A percentile compares a stretch with the other conserved stretches of the same genome.
phyloP scores from a whole-genome alignment of 257 asterid species.

The Vinca minor region DNA sequence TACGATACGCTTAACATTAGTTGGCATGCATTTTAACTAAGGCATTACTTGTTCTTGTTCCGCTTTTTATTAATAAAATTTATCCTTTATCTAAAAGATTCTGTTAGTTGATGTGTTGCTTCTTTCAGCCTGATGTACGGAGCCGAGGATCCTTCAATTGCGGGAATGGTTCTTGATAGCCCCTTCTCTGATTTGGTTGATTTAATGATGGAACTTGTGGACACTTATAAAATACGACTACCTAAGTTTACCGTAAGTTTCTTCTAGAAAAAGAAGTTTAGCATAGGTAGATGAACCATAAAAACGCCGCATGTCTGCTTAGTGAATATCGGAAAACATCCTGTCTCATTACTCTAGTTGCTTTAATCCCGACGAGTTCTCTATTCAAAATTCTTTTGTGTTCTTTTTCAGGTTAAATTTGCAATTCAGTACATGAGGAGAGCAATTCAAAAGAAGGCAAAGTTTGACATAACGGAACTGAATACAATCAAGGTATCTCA shows the following conservation, averaged over 20 bases:
- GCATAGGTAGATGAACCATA: conserved; percentile 12
- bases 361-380: not conserved
- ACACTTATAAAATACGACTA: conserved; percentile 77
- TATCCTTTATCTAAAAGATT: not conserved
- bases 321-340: conserved; percentile 1
- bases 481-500: conserved; percentile 69
- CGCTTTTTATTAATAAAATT: not conserved
- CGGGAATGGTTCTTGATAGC: conserved; percentile 96
- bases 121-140: conserved; percentile 87
- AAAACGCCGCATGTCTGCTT: not conserved
- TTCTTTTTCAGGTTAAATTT: conserved; percentile 56
- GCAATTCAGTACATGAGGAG: conserved; percentile 86
- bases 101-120: conserved; percentile 12
- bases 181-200: conserved; percentile 92
- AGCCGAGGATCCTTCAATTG: conserved; percentile 97
- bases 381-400: not conserved
- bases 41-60: not conserved
- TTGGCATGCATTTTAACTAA: not conserved
- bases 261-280: no score
- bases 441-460: conserved; percentile 73
- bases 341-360: not conserved
- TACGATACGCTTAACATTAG: not conserved
- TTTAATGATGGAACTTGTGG: conserved; percentile 94
- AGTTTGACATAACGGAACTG: conserved; percentile 73
- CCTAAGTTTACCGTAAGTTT: conserved; percentile 94